A percentile compares a stretch with the other conserved stretches of the same genome.
Conservation (phyloP, 768 basidiomycete genomes). For the Leucosporidium scottii region DNA sequence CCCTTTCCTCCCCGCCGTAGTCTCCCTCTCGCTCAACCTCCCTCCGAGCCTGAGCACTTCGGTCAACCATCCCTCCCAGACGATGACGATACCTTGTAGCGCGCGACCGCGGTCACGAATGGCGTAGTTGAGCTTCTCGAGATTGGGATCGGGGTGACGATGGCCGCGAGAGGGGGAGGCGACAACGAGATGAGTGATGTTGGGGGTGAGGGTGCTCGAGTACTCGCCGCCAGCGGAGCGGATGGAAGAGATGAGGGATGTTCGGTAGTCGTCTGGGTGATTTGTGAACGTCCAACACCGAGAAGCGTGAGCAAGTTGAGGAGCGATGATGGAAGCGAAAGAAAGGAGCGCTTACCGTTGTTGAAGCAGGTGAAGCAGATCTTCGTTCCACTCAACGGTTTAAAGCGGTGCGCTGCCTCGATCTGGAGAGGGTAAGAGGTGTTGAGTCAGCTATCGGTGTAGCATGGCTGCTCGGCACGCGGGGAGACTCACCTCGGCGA, state of each 20-base stretch:
- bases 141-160: slow-evolving; percentile 12
- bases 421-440: neutral
- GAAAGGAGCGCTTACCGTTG: slow-evolving; percentile 4
- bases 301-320: neutral
- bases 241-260: neutral
- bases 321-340: neutral
- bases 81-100: neutral
- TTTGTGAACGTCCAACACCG: no score
- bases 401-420: slow-evolving; percentile 2
- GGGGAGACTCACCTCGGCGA: neutral
- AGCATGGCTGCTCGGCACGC: neutral
- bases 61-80: slow-evolving; percentile 30
- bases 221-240: slow-evolving; percentile 2
- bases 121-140: slow-evolving; percentile 18
- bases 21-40: no score
- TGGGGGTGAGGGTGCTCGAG: neutral
- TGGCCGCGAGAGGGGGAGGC: slow-evolving; percentile 13
- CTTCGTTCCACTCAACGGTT: neutral
- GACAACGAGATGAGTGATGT: slow-evolving; percentile 24
- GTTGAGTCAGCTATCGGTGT: fast-evolving
- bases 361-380: slow-evolving; percentile 18
- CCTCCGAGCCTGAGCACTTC: slow-evolving; percentile 21
- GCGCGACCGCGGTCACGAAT: neutral
- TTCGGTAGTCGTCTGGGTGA: neutral
- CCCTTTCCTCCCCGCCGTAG: neutral